These are phyloP conservation scores for Trichoderma sp. DNA, from an alignment of 2,329 filamentous ascomycete species.

Conservation along the genomic window DNA sequence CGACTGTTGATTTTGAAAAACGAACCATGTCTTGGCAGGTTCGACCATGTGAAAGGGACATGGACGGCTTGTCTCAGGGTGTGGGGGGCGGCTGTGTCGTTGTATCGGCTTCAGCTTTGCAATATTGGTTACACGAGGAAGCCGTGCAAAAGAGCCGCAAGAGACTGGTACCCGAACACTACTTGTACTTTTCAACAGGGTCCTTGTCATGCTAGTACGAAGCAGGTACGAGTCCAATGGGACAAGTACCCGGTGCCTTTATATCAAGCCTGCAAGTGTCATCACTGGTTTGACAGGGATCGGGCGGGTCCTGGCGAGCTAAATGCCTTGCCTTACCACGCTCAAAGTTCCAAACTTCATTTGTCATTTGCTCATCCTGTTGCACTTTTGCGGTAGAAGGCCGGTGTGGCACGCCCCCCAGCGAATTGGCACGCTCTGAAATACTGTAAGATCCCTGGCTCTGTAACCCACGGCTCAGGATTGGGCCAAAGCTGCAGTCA, in stretches of 20 bases:
- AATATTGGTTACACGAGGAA: not conserved
- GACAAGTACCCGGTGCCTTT: not conserved
- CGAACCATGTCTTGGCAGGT: not conserved
- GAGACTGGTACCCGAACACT: not conserved
- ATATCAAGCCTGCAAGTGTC: not conserved
- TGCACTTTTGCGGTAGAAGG: not conserved
- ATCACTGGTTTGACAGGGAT: not conserved
- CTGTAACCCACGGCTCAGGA: not conserved
- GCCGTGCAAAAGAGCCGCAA: not conserved
- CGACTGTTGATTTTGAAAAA: not conserved
- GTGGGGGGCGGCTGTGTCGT: not conserved
- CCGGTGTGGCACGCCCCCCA: not conserved
- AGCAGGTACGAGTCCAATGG: not conserved
- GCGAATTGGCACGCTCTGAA: not conserved
- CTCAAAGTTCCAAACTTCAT: not conserved
- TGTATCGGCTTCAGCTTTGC: not conserved
- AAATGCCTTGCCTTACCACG: not conserved
- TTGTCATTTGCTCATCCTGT: not conserved
- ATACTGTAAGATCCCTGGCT: not conserved
- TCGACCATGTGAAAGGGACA: not conserved
- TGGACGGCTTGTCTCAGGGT: not conserved
- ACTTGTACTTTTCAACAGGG: not conserved
- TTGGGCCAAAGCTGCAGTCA: not conserved
- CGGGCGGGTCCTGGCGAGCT: not conserved
- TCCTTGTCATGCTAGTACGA: not conserved